Percentiles rank a stretch among this genome's conserved stretches.
These are phyloP conservation scores for Trametes villosa DNA, from an alignment of 768 basidiomycete genomes.

Conservation along the genomic window DNA sequence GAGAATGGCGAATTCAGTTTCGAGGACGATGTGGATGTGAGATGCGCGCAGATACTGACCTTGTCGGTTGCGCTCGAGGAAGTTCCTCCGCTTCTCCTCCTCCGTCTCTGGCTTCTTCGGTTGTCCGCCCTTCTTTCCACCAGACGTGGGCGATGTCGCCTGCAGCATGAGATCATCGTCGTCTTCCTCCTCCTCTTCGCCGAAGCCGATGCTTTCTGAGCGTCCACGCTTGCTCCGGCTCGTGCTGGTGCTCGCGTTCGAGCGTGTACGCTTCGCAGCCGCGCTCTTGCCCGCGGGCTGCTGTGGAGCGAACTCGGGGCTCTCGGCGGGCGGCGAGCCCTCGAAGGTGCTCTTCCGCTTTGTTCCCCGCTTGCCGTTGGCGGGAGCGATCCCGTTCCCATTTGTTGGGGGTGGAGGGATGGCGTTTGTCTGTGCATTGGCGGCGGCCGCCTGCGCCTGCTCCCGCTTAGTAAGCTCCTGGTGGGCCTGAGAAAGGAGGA, in stretches of 20 bases:
- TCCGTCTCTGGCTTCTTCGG: constrained; percentile 91
- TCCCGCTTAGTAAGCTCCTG: constrained; percentile 97
- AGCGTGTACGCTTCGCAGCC: constrained; percentile 43
- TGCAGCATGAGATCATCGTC: constrained; percentile 30
- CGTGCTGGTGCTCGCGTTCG: constrained; percentile 34
- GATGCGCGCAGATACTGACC: constrained; percentile 52
- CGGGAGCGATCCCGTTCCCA: constrained; percentile 14
- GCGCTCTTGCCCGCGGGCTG: constrained; percentile 16
- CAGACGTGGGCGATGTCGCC: neutral
- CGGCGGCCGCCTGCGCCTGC: constrained; percentile 60
- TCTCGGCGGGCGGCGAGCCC: constrained; percentile 33
- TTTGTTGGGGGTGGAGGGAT: constrained; percentile 1
- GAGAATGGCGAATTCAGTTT: constrained; percentile 14
- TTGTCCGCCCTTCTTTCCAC: constrained; percentile 34
- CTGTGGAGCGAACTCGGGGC: constrained; percentile 22
- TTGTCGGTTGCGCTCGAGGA: constrained; percentile 96
- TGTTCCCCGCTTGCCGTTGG: constrained; percentile 55
- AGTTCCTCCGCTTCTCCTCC: constrained; percentile 96
- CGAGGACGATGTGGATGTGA: neutral
- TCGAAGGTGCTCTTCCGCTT: constrained; percentile 71
- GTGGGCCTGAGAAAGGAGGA: constrained; percentile 92
- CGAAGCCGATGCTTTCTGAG: constrained; percentile 34
- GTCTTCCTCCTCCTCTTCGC: constrained; percentile 42
- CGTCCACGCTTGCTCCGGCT: constrained; percentile 31
- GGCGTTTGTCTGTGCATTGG: constrained; percentile 22